Evolutionary conservation across 371 early-diverging fungal genomes (phyloP).

Genomic region (Lichtheimia hyalospora): DNA sequence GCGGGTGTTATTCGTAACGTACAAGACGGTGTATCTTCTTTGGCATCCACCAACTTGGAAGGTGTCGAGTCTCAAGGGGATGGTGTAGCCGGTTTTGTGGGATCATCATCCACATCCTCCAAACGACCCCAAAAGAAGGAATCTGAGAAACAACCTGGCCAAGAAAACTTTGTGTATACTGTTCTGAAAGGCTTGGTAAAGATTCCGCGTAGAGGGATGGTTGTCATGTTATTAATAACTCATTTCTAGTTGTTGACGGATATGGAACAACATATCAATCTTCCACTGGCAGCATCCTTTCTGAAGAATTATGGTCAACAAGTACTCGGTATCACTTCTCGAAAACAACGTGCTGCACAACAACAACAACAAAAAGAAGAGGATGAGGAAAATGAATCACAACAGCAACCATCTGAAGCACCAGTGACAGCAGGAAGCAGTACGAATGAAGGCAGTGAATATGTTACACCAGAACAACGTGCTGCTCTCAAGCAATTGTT

Average conservation of each 20-base stretch:
- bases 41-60: constrained; percentile 49
- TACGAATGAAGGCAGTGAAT: constrained; percentile 14
- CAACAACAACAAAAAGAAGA: constrained; percentile 46
- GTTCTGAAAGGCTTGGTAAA: constrained; percentile 41
- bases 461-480: constrained; percentile 55
- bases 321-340: constrained; percentile 51
- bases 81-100: constrained; percentile 56
- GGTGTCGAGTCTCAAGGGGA: constrained; percentile 55
- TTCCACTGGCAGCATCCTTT: constrained; percentile 78
- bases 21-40: constrained; percentile 59
- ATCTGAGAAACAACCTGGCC: constrained; percentile 12
- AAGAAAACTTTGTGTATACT: constrained; percentile 35
- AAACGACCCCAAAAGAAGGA: constrained; percentile 22
- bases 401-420: not conserved
- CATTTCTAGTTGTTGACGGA: constrained; percentile 41
- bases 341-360: constrained; percentile 51
- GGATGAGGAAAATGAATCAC: constrained; percentile 6
- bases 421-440: constrained; percentile 8
- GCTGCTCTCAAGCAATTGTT: constrained; percentile 58
- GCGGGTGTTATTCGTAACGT: constrained; percentile 76
- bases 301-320: constrained; percentile 67
- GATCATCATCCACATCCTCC: constrained; percentile 14
- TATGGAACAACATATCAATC: constrained; percentile 62
- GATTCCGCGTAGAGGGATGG: not conserved
- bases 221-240: not conserved